Conservation (phyloP, 1,284 basidiomycete species). For the Stygiomarasmius scandens region DNA sequence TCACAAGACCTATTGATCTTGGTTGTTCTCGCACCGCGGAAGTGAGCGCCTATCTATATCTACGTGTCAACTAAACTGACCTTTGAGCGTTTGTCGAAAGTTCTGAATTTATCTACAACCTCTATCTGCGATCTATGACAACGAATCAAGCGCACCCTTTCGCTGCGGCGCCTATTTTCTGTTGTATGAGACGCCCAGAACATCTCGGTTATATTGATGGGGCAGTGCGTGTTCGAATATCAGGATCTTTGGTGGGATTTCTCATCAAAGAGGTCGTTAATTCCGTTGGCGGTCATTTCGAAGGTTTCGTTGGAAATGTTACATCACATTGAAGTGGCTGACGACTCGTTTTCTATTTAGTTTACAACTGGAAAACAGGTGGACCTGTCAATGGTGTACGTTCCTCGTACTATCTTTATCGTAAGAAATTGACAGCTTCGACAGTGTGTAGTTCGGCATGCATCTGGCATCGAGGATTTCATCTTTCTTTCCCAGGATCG, state of each 20-base stretch:
- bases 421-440: background rate
- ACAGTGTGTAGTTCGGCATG: conserved; percentile 40
- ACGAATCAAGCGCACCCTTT: conserved; percentile 50
- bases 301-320: conserved; percentile 2
- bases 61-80: conserved; percentile 2
- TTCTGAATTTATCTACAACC: conserved; percentile 42
- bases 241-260: conserved; percentile 46
- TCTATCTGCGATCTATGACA: conserved; percentile 51
- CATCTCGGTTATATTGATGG: conserved; percentile 30
- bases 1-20: conserved; percentile 53
- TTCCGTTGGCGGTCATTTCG: conserved; percentile 27
- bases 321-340: background rate
- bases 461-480: conserved; percentile 52
- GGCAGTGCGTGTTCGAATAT: conserved; percentile 50
- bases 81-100: conserved; percentile 25
- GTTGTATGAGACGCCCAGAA: conserved; percentile 36
- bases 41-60: conserved; percentile 34
- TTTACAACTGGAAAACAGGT: background rate
- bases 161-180: conserved; percentile 38
- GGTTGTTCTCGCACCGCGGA: conserved; percentile 41
- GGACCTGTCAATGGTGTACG: background rate
- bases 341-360: background rate
- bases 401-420: background rate
- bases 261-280: conserved; percentile 46
- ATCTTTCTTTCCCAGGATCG: conserved; percentile 46